phyloP scores from a whole-genome alignment of 1,139 yeast species.

The Pichia sp. region DNA sequence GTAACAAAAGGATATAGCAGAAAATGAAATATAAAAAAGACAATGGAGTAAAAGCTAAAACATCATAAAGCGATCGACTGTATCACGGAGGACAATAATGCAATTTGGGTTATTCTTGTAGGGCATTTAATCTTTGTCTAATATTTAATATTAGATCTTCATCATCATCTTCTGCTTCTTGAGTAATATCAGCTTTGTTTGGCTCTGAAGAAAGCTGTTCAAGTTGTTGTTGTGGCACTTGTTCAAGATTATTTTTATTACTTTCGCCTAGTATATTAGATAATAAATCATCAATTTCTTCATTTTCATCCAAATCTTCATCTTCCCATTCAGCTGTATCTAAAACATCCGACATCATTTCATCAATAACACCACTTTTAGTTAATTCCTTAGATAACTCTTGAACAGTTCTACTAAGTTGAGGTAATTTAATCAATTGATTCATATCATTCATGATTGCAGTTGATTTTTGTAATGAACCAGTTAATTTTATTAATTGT shows the following conservation, averaged over 20 bases:
- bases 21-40: neutral
- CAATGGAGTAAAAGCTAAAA: neutral
- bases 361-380: slow-evolving; percentile 89
- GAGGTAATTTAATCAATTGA: slow-evolving; percentile 70
- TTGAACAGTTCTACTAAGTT: slow-evolving; percentile 76
- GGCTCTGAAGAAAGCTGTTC: neutral
- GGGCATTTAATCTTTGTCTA: slow-evolving; percentile 82
- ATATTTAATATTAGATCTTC: slow-evolving; percentile 66
- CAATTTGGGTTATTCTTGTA: slow-evolving; percentile 50
- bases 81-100: neutral
- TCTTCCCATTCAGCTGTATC: slow-evolving; percentile 68
- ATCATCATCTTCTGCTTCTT: slow-evolving; percentile 61
- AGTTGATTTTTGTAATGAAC: slow-evolving; percentile 74
- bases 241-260: neutral
- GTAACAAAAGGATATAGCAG: neutral
- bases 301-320: slow-evolving; percentile 61
- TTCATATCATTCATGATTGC: slow-evolving; percentile 87
- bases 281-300: slow-evolving; percentile 50
- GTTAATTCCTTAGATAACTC: slow-evolving; percentile 81
- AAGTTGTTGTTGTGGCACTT: neutral
- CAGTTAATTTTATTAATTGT: slow-evolving; percentile 76
- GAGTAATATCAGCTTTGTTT: slow-evolving; percentile 31
- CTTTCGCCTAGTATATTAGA: slow-evolving; percentile 35
- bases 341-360: slow-evolving; percentile 89
- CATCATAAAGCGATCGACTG: neutral